phyloP scores from a whole-genome alignment of 1,139 yeast species.

The Fermentozyma sake region DNA sequence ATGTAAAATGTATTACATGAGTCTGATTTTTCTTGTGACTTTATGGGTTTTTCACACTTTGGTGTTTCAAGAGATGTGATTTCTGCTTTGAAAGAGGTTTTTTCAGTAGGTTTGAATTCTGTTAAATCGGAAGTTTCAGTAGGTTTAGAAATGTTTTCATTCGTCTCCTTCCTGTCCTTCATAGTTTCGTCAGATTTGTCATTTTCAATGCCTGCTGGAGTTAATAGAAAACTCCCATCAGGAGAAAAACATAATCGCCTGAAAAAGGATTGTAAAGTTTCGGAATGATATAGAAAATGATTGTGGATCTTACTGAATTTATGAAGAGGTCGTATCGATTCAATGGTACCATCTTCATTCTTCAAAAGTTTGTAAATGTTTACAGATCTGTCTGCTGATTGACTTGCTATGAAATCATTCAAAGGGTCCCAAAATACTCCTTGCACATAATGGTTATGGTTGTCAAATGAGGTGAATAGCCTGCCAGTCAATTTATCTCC shows the following conservation, averaged over 20 bases:
- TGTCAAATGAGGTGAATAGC: conserved; percentile 58
- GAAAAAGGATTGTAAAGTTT: conserved; percentile 84
- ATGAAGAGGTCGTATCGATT: conserved; percentile 14
- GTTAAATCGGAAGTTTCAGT: too few relatives aligned
- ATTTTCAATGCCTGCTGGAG: conserved; percentile 73
- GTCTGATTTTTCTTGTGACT: not conserved
- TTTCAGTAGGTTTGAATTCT: conserved; percentile 3
- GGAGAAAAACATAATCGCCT: conserved; percentile 82
- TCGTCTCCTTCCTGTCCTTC: too few relatives aligned
- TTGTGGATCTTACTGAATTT: conserved; percentile 22
- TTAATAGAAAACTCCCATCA: conserved; percentile 75
- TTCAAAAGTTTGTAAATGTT: conserved; percentile 44
- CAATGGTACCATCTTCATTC: conserved; percentile 19
- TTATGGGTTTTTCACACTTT: not conserved
- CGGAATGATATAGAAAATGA: conserved; percentile 67
- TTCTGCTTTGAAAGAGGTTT: conserved; percentile 9
- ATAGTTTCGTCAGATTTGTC: conserved; percentile 3
- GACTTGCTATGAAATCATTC: conserved; percentile 74
- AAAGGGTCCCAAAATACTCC: conserved; percentile 96
- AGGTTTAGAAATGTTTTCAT: conserved; percentile 11
- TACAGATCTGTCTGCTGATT: conserved; percentile 84
- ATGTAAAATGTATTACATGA: conserved; percentile 64
- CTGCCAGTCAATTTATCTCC: conserved; percentile 39
- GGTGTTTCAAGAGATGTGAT: conserved; percentile 19
- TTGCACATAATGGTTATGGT: conserved; percentile 87